Base-by-base conservation (phyloP, 495 filamentous ascomycete genomes). In the Podospora anserina region DNA sequence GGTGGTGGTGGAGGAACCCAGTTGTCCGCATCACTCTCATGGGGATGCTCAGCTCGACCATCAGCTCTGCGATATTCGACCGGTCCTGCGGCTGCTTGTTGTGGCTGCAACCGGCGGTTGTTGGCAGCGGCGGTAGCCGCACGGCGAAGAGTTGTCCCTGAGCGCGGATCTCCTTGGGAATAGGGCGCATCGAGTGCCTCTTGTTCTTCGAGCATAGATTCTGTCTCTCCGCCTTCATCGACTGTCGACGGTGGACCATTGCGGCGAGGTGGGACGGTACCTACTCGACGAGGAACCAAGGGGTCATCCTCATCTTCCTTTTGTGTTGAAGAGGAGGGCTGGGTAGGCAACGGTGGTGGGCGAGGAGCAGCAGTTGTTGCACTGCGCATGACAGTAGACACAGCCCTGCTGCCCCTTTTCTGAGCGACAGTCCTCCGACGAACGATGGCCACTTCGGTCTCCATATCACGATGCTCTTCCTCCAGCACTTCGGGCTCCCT, bases 1-100 rank as follows among this genome's bases (percentile, higher is more conserved):
- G 92, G 91, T 15, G 93, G 93, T n/a, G 93, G 93, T 0, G 93
- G 93, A 26, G 93, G 91, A 6, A 94, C 91, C 93, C 93, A 97
- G 69, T 94, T 92, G 70, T 97, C 93, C 4, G 92, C 92, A 74
- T 96, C 91, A 68, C 90, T 93, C 77, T 96, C 92, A 78, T 96
- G 91, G 13, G 93, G 93, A 68, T 91, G 85, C 66, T 92, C 84
- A 19, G 85, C 80, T 44, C 88, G 82, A 16, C 88, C 89, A 75
- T 91, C 88, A 28, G 91, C 81, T 27, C 87, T 80, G 67, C 84
- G 79, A 72, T 86, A 83, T 59, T 83, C 75, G 49, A 83, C 71
- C 62, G 70, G 75, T 20, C 82, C 77, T 67, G 80, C 73, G 30
- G 74, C 68, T 23, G 79, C 71, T 61, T 79, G 68, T 63, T 75